Conservation (phyloP, 257 asterid genomes). For the Ballota nigra region DNA sequence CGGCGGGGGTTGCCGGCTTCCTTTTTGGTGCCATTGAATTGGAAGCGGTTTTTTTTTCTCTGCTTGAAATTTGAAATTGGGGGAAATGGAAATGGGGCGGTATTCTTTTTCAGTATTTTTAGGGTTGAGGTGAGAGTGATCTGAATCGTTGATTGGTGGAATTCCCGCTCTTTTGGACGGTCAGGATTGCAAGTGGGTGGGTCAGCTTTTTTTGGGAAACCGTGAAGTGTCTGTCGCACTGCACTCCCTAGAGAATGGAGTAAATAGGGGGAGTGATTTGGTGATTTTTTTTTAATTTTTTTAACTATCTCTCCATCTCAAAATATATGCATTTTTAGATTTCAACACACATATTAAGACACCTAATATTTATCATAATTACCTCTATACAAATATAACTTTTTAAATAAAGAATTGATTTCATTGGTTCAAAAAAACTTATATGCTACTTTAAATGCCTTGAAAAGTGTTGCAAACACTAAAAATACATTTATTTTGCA, state of each 20-base stretch:
- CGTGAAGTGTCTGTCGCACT: background rate
- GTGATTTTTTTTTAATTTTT: too few relatives aligned
- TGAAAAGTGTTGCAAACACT: too few relatives aligned
- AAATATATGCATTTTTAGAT: too few relatives aligned
- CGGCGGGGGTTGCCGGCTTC: slow-evolving; percentile 11
- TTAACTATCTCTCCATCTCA: too few relatives aligned
- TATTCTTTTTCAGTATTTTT: background rate
- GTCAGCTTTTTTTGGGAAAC: background rate
- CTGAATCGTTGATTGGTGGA: slow-evolving; percentile 12
- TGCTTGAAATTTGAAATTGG: background rate
- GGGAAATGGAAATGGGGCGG: background rate
- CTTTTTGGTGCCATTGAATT: slow-evolving; percentile 42
- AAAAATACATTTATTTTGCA: too few relatives aligned
- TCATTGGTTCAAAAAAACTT: too few relatives aligned
- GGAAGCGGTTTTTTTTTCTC: background rate
- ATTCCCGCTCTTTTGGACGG: slow-evolving; percentile 65
- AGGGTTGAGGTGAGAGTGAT: background rate
- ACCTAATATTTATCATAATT: too few relatives aligned
- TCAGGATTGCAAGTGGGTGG: slow-evolving; percentile 22
- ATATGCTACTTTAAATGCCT: too few relatives aligned
- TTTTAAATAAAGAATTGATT: too few relatives aligned
- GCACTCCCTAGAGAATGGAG: background rate
- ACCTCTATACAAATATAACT: too few relatives aligned
- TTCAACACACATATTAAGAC: too few relatives aligned
- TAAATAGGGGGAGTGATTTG: too few relatives aligned